Evolutionary conservation across 2,329 filamentous ascomycete species (phyloP).

Genomic region (Leptoxyphium fumago): DNA sequence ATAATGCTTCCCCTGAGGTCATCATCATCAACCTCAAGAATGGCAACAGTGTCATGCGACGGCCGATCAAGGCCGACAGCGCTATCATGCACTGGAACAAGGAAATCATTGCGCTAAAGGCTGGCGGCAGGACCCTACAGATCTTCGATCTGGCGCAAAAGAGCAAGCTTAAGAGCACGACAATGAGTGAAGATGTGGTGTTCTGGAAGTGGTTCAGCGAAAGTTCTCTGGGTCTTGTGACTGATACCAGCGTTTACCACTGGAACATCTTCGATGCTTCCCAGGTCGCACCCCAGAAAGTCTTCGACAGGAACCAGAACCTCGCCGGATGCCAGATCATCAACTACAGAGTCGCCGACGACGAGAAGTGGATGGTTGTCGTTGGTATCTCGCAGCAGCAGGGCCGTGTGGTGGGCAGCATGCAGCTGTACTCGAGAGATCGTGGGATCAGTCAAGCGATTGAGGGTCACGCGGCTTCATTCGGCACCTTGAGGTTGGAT

Average conservation of each 20-base stretch:
- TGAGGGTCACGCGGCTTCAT: conserved; percentile 90
- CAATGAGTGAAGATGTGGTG: conserved; percentile 92
- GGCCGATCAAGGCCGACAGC: conserved; percentile 97
- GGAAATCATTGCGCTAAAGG: conserved; percentile 93
- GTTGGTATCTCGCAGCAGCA: conserved; percentile 91
- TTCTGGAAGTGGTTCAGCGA: conserved; percentile 99
- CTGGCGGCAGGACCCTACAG: conserved; percentile 84
- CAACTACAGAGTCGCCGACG: conserved; percentile 92
- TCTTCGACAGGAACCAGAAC: conserved; percentile 89
- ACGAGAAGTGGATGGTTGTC: conserved; percentile 96
- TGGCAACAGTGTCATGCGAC: conserved; percentile 83
- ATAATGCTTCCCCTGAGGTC: conserved; percentile 75
- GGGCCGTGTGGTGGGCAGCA: conserved; percentile 83
- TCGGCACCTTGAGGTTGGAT: conserved; percentile 77
- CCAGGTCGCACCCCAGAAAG: conserved; percentile 67
- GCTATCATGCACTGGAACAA: conserved; percentile 98
- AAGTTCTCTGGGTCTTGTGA: conserved; percentile 74
- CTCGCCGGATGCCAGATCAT: conserved; percentile 92
- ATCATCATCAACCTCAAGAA: conserved; percentile 98
- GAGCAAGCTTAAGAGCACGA: conserved; percentile 89
- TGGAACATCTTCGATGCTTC: conserved; percentile 89
- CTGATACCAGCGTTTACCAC: conserved; percentile 82
- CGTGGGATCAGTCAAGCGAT: conserved; percentile 95
- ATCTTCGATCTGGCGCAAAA: conserved; percentile 93
- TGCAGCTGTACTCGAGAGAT: conserved; percentile 95